Percentiles rank a stretch among this genome's conserved stretches.
Evolutionary conservation across 768 basidiomycete genomes (phyloP).

Genomic region (Pisolithus tinctorius): DNA sequence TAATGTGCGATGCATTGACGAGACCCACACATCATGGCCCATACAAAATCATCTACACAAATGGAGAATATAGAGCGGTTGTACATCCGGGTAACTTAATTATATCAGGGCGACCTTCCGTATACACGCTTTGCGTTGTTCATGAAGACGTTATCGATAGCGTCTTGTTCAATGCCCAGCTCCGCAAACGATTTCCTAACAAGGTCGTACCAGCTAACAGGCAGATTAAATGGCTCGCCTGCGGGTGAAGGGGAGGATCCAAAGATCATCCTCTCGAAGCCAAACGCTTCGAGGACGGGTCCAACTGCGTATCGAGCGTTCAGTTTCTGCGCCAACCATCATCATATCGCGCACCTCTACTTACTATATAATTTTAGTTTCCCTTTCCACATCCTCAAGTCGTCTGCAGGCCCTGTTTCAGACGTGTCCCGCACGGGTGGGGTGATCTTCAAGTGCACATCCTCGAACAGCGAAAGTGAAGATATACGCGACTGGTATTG

Average conservation of each 20-base stretch:
- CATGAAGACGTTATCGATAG: conserved; percentile 67
- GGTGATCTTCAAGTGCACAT: conserved; percentile 64
- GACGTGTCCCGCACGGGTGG: conserved; percentile 54
- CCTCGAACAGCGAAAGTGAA: conserved; percentile 68
- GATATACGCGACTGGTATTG: conserved; percentile 69
- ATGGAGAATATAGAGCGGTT: no score
- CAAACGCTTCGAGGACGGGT: conserved; percentile 80
- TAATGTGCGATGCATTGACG: no score
- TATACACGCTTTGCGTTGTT: conserved; percentile 43
- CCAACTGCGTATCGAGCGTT: conserved; percentile 43
- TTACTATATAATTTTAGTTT: conserved; percentile 82
- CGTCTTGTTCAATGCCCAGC: conserved; percentile 71
- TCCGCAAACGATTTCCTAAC: conserved; percentile 75
- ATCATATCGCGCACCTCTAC: conserved; percentile 23
- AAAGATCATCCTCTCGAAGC: conserved; percentile 75
- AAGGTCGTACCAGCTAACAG: conserved; percentile 74
- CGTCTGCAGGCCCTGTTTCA: conserved; percentile 44
- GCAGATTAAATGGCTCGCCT: conserved; percentile 39
- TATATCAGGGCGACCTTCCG: conserved; percentile 4
- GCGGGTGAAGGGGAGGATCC: conserved; percentile 66
- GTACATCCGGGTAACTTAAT: not conserved
- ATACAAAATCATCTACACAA: no score
- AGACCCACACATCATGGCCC: no score
- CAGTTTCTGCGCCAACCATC: not conserved
- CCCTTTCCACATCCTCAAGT: conserved; percentile 35